Evolutionary conservation across 106 monocot species (phyloP).

Genomic region (Acorus gramineus): DNA sequence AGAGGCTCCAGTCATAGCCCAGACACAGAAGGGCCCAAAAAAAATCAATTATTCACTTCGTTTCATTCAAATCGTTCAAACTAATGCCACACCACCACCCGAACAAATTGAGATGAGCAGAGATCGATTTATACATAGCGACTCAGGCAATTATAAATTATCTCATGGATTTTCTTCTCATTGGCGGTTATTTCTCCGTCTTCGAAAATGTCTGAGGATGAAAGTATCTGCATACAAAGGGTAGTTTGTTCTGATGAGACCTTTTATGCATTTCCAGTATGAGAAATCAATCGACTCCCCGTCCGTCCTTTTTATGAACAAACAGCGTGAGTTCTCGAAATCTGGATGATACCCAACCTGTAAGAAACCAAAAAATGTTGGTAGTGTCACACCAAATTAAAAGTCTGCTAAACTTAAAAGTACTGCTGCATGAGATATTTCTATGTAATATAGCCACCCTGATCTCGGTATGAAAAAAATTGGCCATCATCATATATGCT

Average conservation of each 20-base stretch:
- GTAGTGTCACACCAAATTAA: background rate
- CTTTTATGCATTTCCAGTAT: conserved; percentile 95
- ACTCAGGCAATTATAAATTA: too few relatives aligned
- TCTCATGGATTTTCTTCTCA: too few relatives aligned
- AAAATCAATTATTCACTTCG: too few relatives aligned
- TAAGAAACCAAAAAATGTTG: conserved; percentile 1
- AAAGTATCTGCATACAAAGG: conserved; percentile 85
- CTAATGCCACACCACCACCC: background rate
- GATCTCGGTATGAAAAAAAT: background rate
- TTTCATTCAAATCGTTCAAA: too few relatives aligned
- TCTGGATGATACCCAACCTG: conserved; percentile 85
- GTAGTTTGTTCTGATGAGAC: conserved; percentile 81
- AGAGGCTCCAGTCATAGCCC: too few relatives aligned
- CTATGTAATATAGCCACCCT: background rate
- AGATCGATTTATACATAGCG: too few relatives aligned
- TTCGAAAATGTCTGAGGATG: conserved; percentile 82
- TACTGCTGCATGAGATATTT: too few relatives aligned
- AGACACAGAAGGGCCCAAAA: too few relatives aligned
- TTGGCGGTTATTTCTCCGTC: conserved; percentile 13
- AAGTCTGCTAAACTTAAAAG: too few relatives aligned
- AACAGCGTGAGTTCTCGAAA: conserved; percentile 62
- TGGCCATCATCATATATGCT: background rate
- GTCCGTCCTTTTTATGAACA: conserved; percentile 86
- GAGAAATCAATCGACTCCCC: conserved; percentile 78
- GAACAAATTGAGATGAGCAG: background rate